These are phyloP conservation scores for Candolleomyces eurysporus DNA, from an alignment of 768 basidiomycete genomes.

Conservation along the genomic window DNA sequence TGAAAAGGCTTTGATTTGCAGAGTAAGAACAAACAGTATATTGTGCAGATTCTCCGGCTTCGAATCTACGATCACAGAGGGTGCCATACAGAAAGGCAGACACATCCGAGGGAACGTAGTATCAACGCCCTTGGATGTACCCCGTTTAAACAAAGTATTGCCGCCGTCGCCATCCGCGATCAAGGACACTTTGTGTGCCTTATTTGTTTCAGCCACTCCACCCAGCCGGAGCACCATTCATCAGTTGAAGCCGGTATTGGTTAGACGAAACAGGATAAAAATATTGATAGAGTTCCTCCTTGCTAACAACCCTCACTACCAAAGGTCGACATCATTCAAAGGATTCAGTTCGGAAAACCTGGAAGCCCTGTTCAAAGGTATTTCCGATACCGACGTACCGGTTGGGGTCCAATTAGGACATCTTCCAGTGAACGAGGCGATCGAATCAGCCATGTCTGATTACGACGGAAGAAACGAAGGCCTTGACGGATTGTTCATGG, in stretches of 20 bases:
- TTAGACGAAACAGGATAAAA: background rate
- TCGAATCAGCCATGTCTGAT: background rate
- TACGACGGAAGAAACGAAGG: background rate
- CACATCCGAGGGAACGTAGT: background rate
- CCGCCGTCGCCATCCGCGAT: background rate
- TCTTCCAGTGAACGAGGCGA: background rate
- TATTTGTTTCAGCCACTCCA: background rate
- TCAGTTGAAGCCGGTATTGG: background rate
- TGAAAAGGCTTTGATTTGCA: background rate
- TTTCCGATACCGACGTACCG: background rate
- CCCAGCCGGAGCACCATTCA: background rate
- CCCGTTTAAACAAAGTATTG: background rate
- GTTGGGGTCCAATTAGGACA: fast-evolving
- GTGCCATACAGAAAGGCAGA: background rate
- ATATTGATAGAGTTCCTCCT: background rate
- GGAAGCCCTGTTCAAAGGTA: background rate
- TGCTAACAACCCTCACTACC: background rate
- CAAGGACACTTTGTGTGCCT: background rate
- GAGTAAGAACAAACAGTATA: too few relatives aligned
- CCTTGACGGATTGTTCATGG: background rate
- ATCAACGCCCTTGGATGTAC: background rate
- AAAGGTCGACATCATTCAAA: background rate
- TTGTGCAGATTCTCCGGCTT: background rate
- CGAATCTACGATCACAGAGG: background rate
- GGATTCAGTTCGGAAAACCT: background rate